phyloP scores from a whole-genome alignment of 2,329 filamentous ascomycete genomes.

The Beauveria sp. region DNA sequence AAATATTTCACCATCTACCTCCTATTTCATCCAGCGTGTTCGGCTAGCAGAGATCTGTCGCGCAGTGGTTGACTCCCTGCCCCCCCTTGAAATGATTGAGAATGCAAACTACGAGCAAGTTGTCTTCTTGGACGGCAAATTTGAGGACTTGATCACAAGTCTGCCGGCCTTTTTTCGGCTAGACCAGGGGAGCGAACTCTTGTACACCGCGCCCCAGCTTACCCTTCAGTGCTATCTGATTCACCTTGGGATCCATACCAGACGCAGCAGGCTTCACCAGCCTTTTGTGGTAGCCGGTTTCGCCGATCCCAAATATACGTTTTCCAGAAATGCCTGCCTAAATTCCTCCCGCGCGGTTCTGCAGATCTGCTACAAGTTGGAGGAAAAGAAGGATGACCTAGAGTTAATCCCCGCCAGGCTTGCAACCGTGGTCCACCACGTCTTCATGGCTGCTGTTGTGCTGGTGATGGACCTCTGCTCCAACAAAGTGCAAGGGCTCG shows the following conservation, averaged over 20 bases:
- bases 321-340: constrained; percentile 10
- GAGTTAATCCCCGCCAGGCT: constrained; percentile 7
- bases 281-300: constrained; percentile 10
- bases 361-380: constrained; percentile 10
- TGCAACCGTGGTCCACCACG: constrained; percentile 1
- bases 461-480: not conserved
- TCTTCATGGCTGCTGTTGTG: constrained; percentile 2
- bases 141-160: constrained; percentile 3
- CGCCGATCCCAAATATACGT: constrained; percentile 6
- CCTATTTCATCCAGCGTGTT: constrained; percentile 8
- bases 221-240: constrained; percentile 10
- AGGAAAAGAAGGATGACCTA: constrained; percentile 1
- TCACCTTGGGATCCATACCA: constrained; percentile 12
- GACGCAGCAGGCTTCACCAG: constrained; percentile 14
- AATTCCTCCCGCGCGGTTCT: constrained; percentile 10
- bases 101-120: constrained; percentile 9
- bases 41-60: constrained; percentile 12
- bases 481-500: not conserved
- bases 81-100: not conserved
- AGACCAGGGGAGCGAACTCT: not conserved
- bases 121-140: constrained; percentile 10
- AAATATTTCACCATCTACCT: not conserved
- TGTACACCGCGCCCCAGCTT: constrained; percentile 3
- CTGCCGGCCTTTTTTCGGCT: constrained; percentile 10
- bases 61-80: constrained; percentile 12